Base-by-base conservation (phyloP, 257 asterid species). In the Verbascum thapsus region DNA sequence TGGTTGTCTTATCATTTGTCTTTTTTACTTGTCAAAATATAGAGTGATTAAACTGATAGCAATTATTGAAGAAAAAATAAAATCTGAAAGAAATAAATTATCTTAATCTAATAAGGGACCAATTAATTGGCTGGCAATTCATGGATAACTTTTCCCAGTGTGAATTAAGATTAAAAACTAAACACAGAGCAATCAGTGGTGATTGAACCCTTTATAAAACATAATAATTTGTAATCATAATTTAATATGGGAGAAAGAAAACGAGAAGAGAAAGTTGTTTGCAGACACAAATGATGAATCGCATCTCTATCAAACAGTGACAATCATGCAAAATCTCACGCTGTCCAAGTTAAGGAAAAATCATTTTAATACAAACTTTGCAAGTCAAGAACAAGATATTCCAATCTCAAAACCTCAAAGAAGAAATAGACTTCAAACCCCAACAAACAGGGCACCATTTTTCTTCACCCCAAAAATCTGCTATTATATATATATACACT, bases 291-390 rank as follows among this genome's bases (percentile, higher is more conserved):
- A 72, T 72, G 64, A 68, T 73, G 69, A 58, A 44, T 43, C 70
- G 30, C 72, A 52, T 64, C 65, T 39, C 66, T 41, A 61, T 26
- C 60, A 35, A 30, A 63, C 66, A 67, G 54, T 67, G 22, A 15
- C 22, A 58, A 72, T 75, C 72, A 79, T 72, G 63, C 63, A 50
- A 61, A 58, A 20, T 55, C 58, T 70, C 75, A 72, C 61, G 76
- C 76, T 66, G 22, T 22, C 49, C 61, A 32, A 30, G 30, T 40
- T 35, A 1, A 41, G 49, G 48, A 26, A 39, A 64, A 71, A 58
- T 49, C 55, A 45, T 47, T 44, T 35, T 23, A 35, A 13, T 20
- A 26, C 16, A 43, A 53, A 38, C 20, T 44, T 61, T 63, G 7
- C 30, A 70, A 58, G 63, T 34, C 67, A 58, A 30, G 26, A 34